Evolutionary conservation across 768 basidiomycete genomes (phyloP).

Genomic region (Lenzites betulinus): DNA sequence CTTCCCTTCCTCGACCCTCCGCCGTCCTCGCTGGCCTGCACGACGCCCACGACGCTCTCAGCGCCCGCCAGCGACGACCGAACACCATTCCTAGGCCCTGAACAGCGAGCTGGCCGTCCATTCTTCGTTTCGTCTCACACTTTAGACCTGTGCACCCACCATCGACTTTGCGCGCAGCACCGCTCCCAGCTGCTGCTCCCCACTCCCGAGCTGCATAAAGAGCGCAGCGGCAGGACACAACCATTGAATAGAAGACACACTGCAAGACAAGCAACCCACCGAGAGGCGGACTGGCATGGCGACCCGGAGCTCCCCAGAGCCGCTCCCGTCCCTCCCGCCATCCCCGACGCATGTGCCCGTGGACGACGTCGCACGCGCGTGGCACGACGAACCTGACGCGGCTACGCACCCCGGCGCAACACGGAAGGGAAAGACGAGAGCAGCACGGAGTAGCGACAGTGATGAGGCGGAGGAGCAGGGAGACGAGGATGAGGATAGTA

Average conservation of each 20-base stretch:
- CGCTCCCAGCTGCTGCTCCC: neutral
- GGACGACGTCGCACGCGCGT: conserved; percentile 42
- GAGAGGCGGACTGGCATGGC: conserved; percentile 1
- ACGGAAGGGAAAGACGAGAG: neutral
- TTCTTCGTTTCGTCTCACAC: neutral
- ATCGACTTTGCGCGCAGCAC: neutral
- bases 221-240: neutral
- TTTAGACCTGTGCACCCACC: neutral
- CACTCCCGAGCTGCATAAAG: neutral
- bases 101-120: neutral
- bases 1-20: neutral
- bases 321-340: conserved; percentile 38
- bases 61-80: too few species aligned
- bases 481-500: conserved; percentile 22
- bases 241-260: neutral
- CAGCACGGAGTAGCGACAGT: conserved; percentile 16
- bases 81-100: too few species aligned
- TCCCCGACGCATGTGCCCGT: conserved; percentile 20
- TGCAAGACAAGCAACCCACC: neutral
- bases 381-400: conserved; percentile 35
- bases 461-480: conserved; percentile 23
- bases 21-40: neutral
- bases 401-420: neutral
- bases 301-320: conserved; percentile 18
- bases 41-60: neutral